phyloP scores from a whole-genome alignment of 148 eudicot genomes.

The Arbutus unedo region DNA sequence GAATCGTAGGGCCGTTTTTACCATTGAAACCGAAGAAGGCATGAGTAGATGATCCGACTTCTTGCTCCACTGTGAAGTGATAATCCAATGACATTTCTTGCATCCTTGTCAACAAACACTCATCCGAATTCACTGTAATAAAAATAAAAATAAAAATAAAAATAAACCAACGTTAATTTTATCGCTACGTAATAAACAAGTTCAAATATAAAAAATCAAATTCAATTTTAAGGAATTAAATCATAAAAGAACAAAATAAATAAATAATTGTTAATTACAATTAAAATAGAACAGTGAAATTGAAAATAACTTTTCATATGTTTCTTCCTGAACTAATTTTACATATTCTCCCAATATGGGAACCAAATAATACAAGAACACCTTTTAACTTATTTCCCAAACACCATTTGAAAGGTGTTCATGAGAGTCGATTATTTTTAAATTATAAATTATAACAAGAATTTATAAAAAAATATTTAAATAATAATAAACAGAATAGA shows the following conservation, averaged over 20 bases:
- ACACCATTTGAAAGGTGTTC: too few species aligned
- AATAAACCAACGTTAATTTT: neutral
- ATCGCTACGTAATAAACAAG: neutral
- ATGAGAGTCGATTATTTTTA: too few species aligned
- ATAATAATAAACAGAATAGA: too few species aligned
- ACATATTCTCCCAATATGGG: too few species aligned
- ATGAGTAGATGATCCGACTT: conserved; percentile 63
- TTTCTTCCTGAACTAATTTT: too few species aligned
- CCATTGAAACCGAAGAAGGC: conserved; percentile 84
- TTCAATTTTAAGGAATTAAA: neutral
- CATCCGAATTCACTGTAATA: conserved; percentile 59
- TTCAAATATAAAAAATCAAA: neutral
- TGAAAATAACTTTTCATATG: too few species aligned
- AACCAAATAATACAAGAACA: too few species aligned
- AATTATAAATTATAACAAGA: too few species aligned
- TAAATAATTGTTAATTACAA: too few species aligned
- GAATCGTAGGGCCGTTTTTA: neutral
- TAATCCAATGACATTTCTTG: conserved; percentile 84
- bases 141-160: neutral
- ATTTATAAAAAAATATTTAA: too few species aligned
- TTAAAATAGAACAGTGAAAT: too few species aligned
- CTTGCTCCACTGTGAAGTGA: conserved; percentile 77
- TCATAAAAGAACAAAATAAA: neutral
- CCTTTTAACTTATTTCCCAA: too few species aligned
- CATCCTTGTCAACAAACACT: conserved; percentile 82